These are phyloP conservation scores for Ceratocystis papillata DNA, from an alignment of 2,329 filamentous ascomycete genomes.

Conservation along the genomic window DNA sequence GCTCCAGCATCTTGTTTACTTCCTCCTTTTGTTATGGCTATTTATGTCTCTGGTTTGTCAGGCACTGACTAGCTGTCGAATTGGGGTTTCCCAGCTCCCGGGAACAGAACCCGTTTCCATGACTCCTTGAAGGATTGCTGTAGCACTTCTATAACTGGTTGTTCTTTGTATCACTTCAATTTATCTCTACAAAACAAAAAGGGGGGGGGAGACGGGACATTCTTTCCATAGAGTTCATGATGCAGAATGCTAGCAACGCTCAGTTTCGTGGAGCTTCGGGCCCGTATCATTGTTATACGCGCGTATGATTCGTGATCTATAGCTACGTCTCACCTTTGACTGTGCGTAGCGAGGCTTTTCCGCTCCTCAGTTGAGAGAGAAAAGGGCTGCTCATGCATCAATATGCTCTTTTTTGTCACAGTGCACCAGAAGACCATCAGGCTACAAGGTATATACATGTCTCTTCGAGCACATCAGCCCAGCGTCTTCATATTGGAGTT, in stretches of 20 bases:
- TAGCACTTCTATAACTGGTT: constrained; percentile 6
- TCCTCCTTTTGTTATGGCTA: background rate
- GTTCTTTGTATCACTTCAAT: constrained; percentile 8
- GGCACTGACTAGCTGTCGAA: background rate
- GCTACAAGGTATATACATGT: background rate
- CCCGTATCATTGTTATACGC: no score
- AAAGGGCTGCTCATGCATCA: background rate
- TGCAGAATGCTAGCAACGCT: background rate
- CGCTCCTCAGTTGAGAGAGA: background rate
- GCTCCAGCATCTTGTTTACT: background rate
- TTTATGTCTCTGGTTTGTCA: background rate
- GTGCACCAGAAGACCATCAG: background rate
- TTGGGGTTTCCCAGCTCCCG: background rate
- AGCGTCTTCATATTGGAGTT: background rate
- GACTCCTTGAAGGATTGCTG: constrained; percentile 4
- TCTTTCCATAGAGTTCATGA: background rate
- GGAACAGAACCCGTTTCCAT: constrained; percentile 4
- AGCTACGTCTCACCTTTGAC: background rate
- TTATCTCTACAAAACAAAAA: background rate
- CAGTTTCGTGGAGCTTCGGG: no score
- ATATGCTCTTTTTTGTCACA: background rate
- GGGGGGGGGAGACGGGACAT: background rate
- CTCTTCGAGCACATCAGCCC: background rate
- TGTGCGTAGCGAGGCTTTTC: constrained; percentile 1
- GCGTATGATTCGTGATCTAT: background rate